phyloP scores from a whole-genome alignment of 108 stramenopile genomes.

The Nannochloropsis salina region DNA sequence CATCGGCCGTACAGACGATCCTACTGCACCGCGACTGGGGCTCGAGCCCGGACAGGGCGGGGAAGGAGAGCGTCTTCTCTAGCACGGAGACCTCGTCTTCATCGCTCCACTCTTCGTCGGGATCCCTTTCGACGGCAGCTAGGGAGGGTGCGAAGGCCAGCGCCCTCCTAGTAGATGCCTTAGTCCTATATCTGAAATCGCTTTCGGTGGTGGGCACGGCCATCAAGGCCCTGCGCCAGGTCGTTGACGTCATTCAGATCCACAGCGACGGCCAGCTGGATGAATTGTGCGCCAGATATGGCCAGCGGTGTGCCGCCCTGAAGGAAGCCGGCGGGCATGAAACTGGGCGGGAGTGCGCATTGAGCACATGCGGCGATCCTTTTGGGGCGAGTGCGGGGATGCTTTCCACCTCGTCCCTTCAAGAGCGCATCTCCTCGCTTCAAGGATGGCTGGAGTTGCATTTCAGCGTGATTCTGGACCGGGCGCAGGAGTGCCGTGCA shows the following conservation, averaged over 20 bases:
- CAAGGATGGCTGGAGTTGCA: constrained; percentile 38
- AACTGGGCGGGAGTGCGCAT: not conserved
- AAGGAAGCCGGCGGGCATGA: not conserved
- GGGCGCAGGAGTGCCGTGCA: constrained; percentile 36
- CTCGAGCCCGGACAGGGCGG: not conserved
- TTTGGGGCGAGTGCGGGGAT: not conserved
- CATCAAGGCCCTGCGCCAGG: constrained; percentile 37
- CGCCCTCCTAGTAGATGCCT: constrained; percentile 39
- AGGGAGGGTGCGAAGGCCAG: not conserved
- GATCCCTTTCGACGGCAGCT: not conserved
- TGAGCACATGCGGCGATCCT: not conserved
- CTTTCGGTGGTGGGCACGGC: constrained; percentile 41
- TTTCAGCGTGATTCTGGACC: constrained; percentile 30
- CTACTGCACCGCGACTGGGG: not conserved
- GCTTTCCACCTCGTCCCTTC: not conserved
- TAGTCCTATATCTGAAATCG: constrained; percentile 48
- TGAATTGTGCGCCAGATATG: not conserved
- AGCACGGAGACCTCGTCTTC: not conserved
- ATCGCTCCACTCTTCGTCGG: not conserved
- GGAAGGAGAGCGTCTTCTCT: not conserved
- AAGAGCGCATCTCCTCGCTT: constrained; percentile 22
- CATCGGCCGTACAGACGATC: not conserved
- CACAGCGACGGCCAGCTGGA: not conserved
- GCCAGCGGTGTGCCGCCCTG: not conserved
- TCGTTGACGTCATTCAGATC: constrained; percentile 27